A percentile compares a stretch with the other conserved stretches of the same genome.
phyloP scores from a whole-genome alignment of 2,329 filamentous ascomycete species.

The Diplocarpon rosae region DNA sequence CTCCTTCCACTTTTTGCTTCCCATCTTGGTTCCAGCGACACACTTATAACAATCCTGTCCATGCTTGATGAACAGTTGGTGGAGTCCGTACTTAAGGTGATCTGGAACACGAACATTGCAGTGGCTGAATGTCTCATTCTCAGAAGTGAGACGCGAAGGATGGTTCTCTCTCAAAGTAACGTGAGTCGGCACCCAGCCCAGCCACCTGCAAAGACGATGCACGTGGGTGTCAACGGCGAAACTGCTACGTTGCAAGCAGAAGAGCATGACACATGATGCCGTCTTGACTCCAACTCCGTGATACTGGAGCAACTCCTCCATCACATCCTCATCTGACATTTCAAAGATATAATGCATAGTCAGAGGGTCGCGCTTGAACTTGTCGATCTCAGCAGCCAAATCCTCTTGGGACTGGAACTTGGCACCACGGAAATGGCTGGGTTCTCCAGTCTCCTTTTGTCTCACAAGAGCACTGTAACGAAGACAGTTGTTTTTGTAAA shows the following conservation, averaged over 20 bases:
- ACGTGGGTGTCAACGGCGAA: conserved; percentile 51
- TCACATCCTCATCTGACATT: conserved; percentile 35
- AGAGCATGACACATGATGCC: conserved; percentile 44
- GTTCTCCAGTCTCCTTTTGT: conserved; percentile 31
- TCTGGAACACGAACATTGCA: conserved; percentile 41
- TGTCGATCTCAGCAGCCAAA: conserved; percentile 46
- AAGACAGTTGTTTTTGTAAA: conserved; percentile 55
- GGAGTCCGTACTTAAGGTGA: conserved; percentile 43
- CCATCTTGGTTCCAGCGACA: conserved; percentile 40
- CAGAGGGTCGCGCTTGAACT: conserved; percentile 46
- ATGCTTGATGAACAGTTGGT: conserved; percentile 44
- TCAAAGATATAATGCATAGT: conserved; percentile 41
- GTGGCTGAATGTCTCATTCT: conserved; percentile 40
- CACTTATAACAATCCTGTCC: conserved; percentile 40
- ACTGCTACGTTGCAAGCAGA: conserved; percentile 40
- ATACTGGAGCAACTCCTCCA: conserved; percentile 39
- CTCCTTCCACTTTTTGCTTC: conserved; percentile 50
- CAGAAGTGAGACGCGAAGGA: conserved; percentile 5
- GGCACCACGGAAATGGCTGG: conserved; percentile 33
- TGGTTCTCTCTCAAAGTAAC: conserved; percentile 22
- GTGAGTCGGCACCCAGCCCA: conserved; percentile 44
- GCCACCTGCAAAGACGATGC: conserved; percentile 39
- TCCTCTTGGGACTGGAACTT: conserved; percentile 33
- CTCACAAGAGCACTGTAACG: conserved; percentile 38
- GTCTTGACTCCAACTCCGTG: conserved; percentile 48